Evolutionary conservation across 306 rosid genomes (phyloP).

Genomic region (Cicer pinnatifidum): DNA sequence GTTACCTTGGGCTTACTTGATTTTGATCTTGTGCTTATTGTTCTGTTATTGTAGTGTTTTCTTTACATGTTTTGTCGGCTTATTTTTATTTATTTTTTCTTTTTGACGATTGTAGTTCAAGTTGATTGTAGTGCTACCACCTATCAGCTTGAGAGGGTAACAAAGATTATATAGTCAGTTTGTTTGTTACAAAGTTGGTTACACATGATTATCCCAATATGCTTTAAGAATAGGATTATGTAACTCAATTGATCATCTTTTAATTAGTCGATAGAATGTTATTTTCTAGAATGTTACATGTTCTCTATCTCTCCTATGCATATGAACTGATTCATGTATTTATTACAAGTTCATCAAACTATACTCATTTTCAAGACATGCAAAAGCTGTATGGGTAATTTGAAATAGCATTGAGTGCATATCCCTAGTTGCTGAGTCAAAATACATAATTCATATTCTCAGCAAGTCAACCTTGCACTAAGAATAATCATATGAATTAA

Average conservation of each 20-base stretch:
- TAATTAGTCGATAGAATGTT: no score
- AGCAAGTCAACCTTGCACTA: background rate
- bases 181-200: background rate
- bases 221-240: no score
- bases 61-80: no score
- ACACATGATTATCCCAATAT: background rate
- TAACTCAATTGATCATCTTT: no score
- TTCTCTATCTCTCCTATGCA: background rate
- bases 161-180: background rate
- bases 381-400: background rate
- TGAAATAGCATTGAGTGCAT: background rate
- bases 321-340: background rate
- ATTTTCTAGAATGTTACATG: background rate
- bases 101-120: no score
- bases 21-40: background rate
- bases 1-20: background rate
- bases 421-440: background rate
- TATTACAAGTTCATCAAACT: background rate
- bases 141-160: conserved; percentile 6
- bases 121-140: background rate
- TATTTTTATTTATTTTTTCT: no score
- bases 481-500: background rate
- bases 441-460: conserved; percentile 26
- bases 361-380: background rate
- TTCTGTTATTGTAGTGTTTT: background rate